Evolutionary conservation across 345 rosid genomes (phyloP), one percentile per base, ranked within the genome.

Genomic region (Acer saccharum): DNA sequence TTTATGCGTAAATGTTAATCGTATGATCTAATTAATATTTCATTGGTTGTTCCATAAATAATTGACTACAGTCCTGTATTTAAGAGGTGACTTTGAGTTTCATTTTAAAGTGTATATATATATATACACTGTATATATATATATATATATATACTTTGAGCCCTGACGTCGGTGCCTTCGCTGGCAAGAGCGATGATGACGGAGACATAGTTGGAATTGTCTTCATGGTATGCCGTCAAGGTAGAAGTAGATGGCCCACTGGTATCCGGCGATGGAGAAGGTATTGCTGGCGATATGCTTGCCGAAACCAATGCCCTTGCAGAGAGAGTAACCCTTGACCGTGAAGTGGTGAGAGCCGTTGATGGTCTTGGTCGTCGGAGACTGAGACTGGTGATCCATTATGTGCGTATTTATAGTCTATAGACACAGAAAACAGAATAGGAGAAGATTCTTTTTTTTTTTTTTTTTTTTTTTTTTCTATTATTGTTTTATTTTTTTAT

Each of bases 171-270:
- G 73, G 94, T 90, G 35, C 98, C 97, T 54, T 95, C 96, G 90
- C 96, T 95, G 71, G 99, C 97, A 2, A 95, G 88, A 20, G 98
- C 98, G 32, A 95, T 94, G 79, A 95, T 93, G 10, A 93, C 93
- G 9, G 95, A 93, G 52, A 95, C 98, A 52, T 93, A 95, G 2
- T 89, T 80, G 1, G 98, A 90, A 76, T 86, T 88, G 74, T 91
- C 99, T 29, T 29, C 3, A 29, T 29, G 0, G 66, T 92, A 93
- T 93, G 1, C 98, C 98, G 63, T 95, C 98, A 0, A 94, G 96
- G 62, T 95, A 95, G 80, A 95, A 95, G 82, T 92, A 93, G 78
- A 95, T 93, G 17, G 97, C 96, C 97, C 99, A 95, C 72, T 92
- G 91, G 78, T 87, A 93, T 0, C 92, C 96, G 0, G 93, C 97